These are phyloP conservation scores for Colletotrichum gigasporum DNA, from an alignment of 2,329 filamentous ascomycete species.

Conservation along the genomic window DNA sequence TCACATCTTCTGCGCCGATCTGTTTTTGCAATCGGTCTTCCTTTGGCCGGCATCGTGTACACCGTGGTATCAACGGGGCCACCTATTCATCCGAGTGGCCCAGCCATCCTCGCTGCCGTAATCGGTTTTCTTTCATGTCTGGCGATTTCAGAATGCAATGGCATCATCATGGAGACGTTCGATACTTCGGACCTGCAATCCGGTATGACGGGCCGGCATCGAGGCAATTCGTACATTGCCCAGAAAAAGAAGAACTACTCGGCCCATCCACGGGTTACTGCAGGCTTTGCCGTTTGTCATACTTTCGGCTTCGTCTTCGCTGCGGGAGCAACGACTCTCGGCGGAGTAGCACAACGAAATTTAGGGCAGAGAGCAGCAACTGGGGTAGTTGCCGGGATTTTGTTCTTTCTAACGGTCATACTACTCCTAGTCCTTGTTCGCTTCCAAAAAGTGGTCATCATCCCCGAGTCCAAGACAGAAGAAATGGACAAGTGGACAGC, in stretches of 20 bases:
- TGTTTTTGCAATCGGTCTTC: slow-evolving; percentile 73
- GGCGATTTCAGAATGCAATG: slow-evolving; percentile 79
- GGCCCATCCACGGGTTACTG: slow-evolving; percentile 77
- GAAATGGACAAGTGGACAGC: slow-evolving; percentile 64
- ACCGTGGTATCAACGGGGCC: slow-evolving; percentile 72
- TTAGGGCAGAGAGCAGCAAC: slow-evolving; percentile 75
- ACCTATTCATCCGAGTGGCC: slow-evolving; percentile 67
- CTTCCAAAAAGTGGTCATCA: slow-evolving; percentile 73
- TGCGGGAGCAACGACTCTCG: slow-evolving; percentile 73
- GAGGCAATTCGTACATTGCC: slow-evolving; percentile 47
- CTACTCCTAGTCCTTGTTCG: slow-evolving; percentile 70
- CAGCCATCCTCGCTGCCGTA: slow-evolving; percentile 71
- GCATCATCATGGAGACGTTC: slow-evolving; percentile 82
- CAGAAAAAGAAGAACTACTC: slow-evolving; percentile 74
- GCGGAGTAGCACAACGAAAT: slow-evolving; percentile 72
- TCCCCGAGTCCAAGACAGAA: slow-evolving; percentile 67
- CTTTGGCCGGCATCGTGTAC: slow-evolving; percentile 73
- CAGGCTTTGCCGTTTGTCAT: slow-evolving; percentile 77
- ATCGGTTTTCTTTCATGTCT: slow-evolving; percentile 78
- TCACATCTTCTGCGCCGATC: slow-evolving; percentile 76
- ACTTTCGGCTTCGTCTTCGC: slow-evolving; percentile 75
- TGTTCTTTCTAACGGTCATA: slow-evolving; percentile 71
- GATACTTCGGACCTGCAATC: slow-evolving; percentile 83
- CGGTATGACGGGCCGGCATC: slow-evolving; percentile 70
- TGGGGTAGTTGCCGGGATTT: slow-evolving; percentile 72